These are phyloP conservation scores for Neopestalotiopsis rosae DNA, from an alignment of 2,329 filamentous ascomycete genomes.

Conservation along the genomic window DNA sequence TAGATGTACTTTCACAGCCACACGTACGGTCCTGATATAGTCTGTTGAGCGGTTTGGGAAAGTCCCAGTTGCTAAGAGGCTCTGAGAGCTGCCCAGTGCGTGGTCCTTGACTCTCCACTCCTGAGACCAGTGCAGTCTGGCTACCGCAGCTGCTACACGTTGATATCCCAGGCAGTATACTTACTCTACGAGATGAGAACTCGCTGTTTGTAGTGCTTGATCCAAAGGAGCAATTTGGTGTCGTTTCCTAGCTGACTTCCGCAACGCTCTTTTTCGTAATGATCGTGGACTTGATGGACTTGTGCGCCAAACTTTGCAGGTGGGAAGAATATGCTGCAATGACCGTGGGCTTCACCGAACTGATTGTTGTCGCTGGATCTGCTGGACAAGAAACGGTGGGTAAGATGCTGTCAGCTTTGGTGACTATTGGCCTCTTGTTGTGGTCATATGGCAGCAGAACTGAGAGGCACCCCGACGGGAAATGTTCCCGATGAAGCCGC, in stretches of 20 bases:
- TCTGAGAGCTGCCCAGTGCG: background rate
- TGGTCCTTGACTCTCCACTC: background rate
- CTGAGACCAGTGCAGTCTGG: background rate
- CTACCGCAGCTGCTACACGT: background rate
- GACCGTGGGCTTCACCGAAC: slow-evolving; percentile 32
- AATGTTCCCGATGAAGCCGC: slow-evolving; percentile 23
- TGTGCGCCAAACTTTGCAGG: background rate
- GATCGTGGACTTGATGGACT: slow-evolving; percentile 28
- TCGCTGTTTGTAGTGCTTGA: background rate
- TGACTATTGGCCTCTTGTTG: slow-evolving; percentile 25
- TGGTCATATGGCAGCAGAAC: slow-evolving; percentile 27
- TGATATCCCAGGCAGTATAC: background rate
- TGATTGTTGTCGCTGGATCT: slow-evolving; percentile 37
- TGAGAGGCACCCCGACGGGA: slow-evolving; percentile 25
- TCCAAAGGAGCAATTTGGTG: slow-evolving; percentile 19
- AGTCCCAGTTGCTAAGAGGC: background rate
- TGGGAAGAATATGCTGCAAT: background rate
- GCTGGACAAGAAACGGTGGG: slow-evolving; percentile 28
- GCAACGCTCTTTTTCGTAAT: slow-evolving; percentile 39
- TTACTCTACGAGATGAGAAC: too few species aligned
- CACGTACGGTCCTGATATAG: background rate
- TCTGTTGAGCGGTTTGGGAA: background rate
- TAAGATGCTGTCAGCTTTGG: slow-evolving; percentile 27
- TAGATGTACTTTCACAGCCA: background rate
- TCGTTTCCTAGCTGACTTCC: slow-evolving; percentile 34